These are phyloP conservation scores for Phytopythium delawarense DNA, from an alignment of 352 stramenopile genomes.

Conservation along the genomic window DNA sequence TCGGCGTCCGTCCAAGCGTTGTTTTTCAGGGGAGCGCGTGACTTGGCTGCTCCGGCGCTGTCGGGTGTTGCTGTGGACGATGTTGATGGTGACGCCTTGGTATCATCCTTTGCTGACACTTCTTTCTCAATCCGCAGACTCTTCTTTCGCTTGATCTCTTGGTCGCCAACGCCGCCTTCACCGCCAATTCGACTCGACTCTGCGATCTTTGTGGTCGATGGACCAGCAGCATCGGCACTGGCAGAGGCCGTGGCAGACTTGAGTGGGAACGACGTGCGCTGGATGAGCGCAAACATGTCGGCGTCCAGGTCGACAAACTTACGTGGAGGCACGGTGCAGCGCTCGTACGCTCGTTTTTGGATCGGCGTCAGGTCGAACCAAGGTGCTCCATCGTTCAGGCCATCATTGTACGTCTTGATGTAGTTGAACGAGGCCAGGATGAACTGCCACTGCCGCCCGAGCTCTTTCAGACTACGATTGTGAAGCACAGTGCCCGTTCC, in stretches of 20 bases:
- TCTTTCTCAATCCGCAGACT: background rate
- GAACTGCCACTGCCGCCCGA: conserved; percentile 33
- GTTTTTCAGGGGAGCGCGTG: background rate
- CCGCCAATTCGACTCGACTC: background rate
- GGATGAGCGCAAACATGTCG: conserved; percentile 32
- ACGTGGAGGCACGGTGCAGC: conserved; percentile 31
- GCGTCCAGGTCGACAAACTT: conserved; percentile 38
- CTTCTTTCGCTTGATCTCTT: background rate
- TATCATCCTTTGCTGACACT: background rate
- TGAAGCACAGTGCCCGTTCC: conserved; percentile 12
- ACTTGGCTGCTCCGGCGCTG: background rate
- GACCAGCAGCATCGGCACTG: background rate
- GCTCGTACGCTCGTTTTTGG: conserved; percentile 34
- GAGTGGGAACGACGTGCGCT: conserved; percentile 25
- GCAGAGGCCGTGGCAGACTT: background rate
- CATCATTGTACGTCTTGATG: conserved; percentile 36
- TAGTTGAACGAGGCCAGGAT: conserved; percentile 39
- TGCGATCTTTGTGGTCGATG: background rate
- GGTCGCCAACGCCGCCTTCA: background rate
- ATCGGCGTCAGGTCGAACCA: conserved; percentile 32
- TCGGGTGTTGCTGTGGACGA: background rate
- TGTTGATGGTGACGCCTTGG: background rate
- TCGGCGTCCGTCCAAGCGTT: conserved; percentile 1
- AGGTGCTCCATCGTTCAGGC: conserved; percentile 13
- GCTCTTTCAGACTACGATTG: conserved; percentile 20